Conservation (phyloP, 108 stramenopile species). For the Ochromonas danica region DNA sequence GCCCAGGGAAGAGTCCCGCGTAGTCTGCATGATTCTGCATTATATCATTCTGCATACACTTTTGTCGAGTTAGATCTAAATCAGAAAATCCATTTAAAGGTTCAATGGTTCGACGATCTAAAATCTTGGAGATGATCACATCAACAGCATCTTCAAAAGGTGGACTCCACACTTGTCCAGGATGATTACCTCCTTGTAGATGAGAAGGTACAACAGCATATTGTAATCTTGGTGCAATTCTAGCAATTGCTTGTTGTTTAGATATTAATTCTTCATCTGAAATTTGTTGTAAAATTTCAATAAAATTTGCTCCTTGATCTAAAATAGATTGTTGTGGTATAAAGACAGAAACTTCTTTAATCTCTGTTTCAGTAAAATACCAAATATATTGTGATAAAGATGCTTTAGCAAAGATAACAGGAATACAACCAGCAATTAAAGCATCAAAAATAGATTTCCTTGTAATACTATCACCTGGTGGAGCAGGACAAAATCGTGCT, state of each 20-base stretch:
- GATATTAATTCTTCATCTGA: background rate
- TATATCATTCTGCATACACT: constrained; percentile 18
- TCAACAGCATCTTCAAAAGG: constrained; percentile 25
- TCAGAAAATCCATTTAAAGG: constrained; percentile 31
- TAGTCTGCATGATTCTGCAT: constrained; percentile 35
- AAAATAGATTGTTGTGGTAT: background rate
- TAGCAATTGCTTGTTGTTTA: constrained; percentile 34
- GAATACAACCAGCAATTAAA: constrained; percentile 21
- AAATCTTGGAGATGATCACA: constrained; percentile 17
- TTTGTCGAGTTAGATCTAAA: background rate
- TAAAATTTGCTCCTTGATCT: constrained; percentile 8
- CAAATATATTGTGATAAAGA: constrained; percentile 28
- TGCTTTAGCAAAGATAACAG: constrained; percentile 19
- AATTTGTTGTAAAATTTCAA: constrained; percentile 14
- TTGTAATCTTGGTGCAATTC: constrained; percentile 31
- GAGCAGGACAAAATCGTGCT: constrained; percentile 24
- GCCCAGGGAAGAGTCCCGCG: background rate
- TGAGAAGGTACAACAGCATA: constrained; percentile 27
- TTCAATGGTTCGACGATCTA: constrained; percentile 10
- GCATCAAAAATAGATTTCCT: constrained; percentile 26
- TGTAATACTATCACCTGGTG: constrained; percentile 33
- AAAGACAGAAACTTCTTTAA: background rate
- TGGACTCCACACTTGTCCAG: constrained; percentile 22
- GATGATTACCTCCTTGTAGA: background rate
- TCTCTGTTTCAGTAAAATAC: constrained; percentile 19